Conservation (phyloP, 192 early-diverging fungal species). For the Thamnidium elegans region DNA sequence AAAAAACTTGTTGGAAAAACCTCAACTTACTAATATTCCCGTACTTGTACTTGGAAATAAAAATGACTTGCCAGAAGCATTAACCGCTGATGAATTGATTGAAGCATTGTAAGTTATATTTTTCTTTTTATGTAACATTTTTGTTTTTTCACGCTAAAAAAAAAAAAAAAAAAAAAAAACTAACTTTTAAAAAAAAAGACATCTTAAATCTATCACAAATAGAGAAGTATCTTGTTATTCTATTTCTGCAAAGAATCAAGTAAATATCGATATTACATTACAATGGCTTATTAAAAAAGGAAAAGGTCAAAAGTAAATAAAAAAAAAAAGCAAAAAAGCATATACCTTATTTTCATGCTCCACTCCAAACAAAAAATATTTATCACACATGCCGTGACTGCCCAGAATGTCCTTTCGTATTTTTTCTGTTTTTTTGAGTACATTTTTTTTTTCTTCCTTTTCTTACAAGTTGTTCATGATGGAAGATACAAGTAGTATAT, state of each 20-base stretch:
- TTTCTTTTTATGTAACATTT: neutral
- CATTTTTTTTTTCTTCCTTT: neutral
- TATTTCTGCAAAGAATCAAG: slow-evolving; percentile 95
- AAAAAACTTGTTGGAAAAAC: slow-evolving; percentile 87
- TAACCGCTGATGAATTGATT: slow-evolving; percentile 85
- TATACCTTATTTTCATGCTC: neutral
- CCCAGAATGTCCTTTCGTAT: too few relatives aligned
- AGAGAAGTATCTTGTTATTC: slow-evolving; percentile 98
- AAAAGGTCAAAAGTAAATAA: slow-evolving; percentile 48
- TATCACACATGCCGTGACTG: too few relatives aligned
- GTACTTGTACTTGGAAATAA: slow-evolving; percentile 98
- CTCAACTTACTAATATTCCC: slow-evolving; percentile 89
- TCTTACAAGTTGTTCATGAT: neutral
- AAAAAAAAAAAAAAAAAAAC: neutral
- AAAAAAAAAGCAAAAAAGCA: neutral
- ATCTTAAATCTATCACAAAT: slow-evolving; percentile 82
- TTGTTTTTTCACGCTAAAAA: neutral
- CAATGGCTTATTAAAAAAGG: slow-evolving; percentile 94
- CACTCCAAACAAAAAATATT: too few relatives aligned
- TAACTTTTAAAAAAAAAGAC: slow-evolving; percentile 41
- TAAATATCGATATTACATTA: slow-evolving; percentile 96
- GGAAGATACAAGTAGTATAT: neutral
- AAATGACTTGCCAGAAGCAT: slow-evolving; percentile 89
- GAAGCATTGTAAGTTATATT: slow-evolving; percentile 72
- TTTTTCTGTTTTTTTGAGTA: too few relatives aligned